Evolutionary conservation across 495 filamentous ascomycete species (phyloP), one percentile per base, ranked within the genome.

Genomic region (Friedmanniomyces simplex): DNA sequence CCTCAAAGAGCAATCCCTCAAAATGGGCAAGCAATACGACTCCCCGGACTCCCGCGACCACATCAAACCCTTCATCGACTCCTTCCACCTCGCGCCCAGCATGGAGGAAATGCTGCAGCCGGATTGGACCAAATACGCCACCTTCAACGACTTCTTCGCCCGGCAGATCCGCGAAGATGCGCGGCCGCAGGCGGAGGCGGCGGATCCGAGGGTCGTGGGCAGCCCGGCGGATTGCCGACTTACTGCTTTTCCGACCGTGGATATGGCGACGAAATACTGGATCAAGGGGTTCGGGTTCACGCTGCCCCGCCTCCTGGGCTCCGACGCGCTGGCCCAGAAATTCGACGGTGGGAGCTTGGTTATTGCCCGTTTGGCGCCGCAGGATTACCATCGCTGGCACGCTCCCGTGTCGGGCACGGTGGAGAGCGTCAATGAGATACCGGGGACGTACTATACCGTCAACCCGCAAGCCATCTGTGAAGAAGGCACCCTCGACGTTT

Each of bases 381-480:
- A 66, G 46, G 64, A 66, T 34, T 66, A 66, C 39, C 63, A 66
- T 34, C 60, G 63, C 13, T 66, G 64, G 61, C 64, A 66, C 42
- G 39, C 64, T 22, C 64, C 64, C 7, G 41, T 53, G 6, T 36
- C 52, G 8, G 64, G 64, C 22, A 55, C 36, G 1, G 62, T 66
- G 1, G 49, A 55, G 30, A 49, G 22, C 36, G 52, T 64, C 34
- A 58, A 21, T 11, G 64, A 66, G 16, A 64, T 66, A 20, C 61
- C 61, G 1, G 64, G 64, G 11, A 59, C 61, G 34, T 66, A 66
- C 48, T 66, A 66, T 24, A 70, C 71, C 16, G 73, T 77, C 30
- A 73, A 76, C 60, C 76, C 76, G 14, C 72, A 74, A 60, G 72
- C 72, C 13, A 73, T 74, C 67, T 73, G 72, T 47, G 69, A 73